phyloP scores from a whole-genome alignment of 2,329 filamentous ascomycete genomes.

The Aureobasidium lini region DNA sequence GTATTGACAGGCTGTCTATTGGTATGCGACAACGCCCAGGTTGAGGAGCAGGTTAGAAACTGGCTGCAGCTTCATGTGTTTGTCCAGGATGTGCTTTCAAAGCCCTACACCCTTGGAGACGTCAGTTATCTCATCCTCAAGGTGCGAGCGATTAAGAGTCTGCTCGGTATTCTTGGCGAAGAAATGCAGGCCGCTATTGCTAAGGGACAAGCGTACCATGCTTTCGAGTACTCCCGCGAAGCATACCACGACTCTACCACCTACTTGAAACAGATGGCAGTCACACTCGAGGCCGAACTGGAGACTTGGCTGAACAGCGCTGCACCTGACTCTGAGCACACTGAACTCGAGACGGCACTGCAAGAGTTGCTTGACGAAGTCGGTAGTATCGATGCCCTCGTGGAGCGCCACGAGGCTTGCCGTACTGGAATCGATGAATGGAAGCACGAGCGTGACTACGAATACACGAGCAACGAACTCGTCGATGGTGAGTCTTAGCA shows the following conservation, averaged over 20 bases:
- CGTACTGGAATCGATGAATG: not conserved
- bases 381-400: not conserved
- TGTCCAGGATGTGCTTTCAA: not conserved
- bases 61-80: not conserved
- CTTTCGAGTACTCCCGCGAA: not conserved
- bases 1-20: not conserved
- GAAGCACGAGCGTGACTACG: not conserved
- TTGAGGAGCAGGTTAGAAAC: not conserved
- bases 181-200: not conserved
- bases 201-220: not conserved
- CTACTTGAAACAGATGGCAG: not conserved
- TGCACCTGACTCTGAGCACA: not conserved
- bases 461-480: not conserved
- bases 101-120: not conserved
- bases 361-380: not conserved
- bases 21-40: slow-evolving; percentile 1
- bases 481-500: not conserved
- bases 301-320: not conserved
- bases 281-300: not conserved
- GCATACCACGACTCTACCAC: not conserved
- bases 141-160: not conserved
- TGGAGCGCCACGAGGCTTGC: not conserved
- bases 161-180: not conserved
- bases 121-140: not conserved
- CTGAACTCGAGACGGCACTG: not conserved